phyloP scores from a whole-genome alignment of 2,329 filamentous ascomycete genomes.

The Nothophaeocryptopus gaeumannii region DNA sequence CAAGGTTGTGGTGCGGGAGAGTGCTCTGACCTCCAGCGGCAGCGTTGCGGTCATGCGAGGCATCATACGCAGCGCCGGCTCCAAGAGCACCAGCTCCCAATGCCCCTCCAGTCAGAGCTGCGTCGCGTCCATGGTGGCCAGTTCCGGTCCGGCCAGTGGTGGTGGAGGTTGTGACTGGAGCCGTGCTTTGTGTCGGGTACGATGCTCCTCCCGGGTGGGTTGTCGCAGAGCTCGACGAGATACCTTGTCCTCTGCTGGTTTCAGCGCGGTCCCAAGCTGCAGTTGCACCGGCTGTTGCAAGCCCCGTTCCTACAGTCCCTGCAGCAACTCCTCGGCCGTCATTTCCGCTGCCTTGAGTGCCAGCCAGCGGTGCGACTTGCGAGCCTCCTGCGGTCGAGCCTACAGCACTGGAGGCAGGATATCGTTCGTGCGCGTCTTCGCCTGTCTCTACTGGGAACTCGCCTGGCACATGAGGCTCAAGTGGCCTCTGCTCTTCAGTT shows the following conservation, averaged over 20 bases:
- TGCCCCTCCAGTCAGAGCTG: conserved; percentile 31
- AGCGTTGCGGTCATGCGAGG: neutral
- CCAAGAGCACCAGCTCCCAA: conserved; percentile 25
- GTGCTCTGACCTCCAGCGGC: neutral
- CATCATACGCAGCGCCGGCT: neutral
- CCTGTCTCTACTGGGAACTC: conserved; percentile 29
- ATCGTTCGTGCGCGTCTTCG: conserved; percentile 9
- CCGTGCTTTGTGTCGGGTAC: neutral
- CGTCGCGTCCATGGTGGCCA: conserved; percentile 33
- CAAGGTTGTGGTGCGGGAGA: no score
- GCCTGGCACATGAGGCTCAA: conserved; percentile 38
- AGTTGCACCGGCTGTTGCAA: neutral
- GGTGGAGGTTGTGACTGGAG: neutral
- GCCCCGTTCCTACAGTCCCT: neutral
- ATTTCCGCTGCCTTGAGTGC: neutral
- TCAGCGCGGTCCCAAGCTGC: no score
- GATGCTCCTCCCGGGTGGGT: neutral
- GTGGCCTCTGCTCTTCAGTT: conserved; percentile 3
- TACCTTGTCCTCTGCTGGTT: no score
- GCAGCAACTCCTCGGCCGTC: neutral
- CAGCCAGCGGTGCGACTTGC: neutral
- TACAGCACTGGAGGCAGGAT: neutral
- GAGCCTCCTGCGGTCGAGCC: neutral
- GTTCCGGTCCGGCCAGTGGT: neutral
- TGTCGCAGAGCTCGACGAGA: neutral